Percentiles rank a stretch among this genome's conserved stretches.
phyloP scores from a whole-genome alignment of 2,329 filamentous ascomycete species.

The Microcyclospora pomicola region DNA sequence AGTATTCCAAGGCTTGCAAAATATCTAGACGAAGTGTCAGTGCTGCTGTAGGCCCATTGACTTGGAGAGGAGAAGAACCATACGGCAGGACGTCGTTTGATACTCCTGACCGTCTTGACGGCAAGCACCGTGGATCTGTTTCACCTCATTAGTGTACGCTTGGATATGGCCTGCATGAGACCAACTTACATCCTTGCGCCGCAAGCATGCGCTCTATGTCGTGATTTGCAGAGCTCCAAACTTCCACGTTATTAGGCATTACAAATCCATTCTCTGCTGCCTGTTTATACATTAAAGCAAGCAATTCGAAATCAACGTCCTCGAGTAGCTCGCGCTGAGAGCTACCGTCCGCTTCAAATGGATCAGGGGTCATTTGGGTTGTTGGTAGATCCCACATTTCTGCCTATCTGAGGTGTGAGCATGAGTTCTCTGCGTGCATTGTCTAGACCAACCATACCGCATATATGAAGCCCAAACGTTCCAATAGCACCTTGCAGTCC shows the following conservation, averaged over 20 bases:
- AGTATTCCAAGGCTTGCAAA: conserved; percentile 48
- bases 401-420: conserved; percentile 5
- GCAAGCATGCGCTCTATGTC: conserved; percentile 22
- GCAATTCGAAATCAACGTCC: conserved; percentile 45
- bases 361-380: conserved; percentile 9
- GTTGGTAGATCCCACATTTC: conserved; percentile 19
- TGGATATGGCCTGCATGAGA: neutral
- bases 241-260: conserved; percentile 16
- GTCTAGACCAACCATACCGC: conserved; percentile 9
- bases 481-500: conserved; percentile 45
- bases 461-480: conserved; percentile 42
- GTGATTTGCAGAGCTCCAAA: conserved; percentile 18
- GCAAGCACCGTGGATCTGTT: conserved; percentile 13
- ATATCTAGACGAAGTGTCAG: conserved; percentile 17
- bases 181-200: conserved; percentile 19
- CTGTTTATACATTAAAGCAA: conserved; percentile 34
- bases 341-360: conserved; percentile 11
- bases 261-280: conserved; percentile 11
- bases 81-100: conserved; percentile 14
- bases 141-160: conserved; percentile 1
- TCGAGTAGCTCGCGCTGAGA: conserved; percentile 36
- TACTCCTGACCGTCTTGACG: conserved; percentile 7
- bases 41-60: neutral
- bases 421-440: neutral
- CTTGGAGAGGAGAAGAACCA: conserved; percentile 2